phyloP scores from a whole-genome alignment of 257 asterid species.

The Prunella vulgaris region DNA sequence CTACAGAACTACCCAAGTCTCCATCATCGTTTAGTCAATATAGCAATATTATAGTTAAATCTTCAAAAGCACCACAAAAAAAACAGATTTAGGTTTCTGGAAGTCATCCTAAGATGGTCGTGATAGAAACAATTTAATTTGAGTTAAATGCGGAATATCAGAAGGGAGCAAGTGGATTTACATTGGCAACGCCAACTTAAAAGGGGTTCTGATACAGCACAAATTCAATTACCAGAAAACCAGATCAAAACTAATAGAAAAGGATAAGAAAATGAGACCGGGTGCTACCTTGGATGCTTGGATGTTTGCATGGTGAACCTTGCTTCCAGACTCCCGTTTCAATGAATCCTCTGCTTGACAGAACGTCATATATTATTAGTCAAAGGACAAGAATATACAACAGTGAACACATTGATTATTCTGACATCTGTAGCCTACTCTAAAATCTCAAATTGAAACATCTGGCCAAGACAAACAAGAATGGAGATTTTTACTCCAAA shows the following conservation, averaged over 20 bases:
- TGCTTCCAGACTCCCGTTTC: constrained; percentile 84
- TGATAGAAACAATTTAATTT: neutral
- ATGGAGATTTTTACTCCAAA: neutral
- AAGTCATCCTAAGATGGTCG: neutral
- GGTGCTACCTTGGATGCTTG: constrained; percentile 85
- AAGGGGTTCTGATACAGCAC: neutral
- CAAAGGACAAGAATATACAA: constrained; percentile 1
- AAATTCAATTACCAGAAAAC: neutral
- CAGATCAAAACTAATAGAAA: neutral
- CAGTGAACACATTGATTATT: neutral
- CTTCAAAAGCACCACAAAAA: constrained; percentile 5
- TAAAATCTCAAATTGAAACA: neutral
- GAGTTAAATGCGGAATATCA: neutral
- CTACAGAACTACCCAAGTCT: neutral
- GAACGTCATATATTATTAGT: constrained; percentile 12
- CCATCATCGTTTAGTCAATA: constrained; percentile 5
- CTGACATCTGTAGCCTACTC: neutral
- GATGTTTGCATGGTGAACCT: constrained; percentile 85
- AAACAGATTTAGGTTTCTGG: neutral
- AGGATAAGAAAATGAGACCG: neutral
- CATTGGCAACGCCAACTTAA: neutral
- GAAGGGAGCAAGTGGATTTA: neutral
- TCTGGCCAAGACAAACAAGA: neutral
- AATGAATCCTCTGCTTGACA: constrained; percentile 67
- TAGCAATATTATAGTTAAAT: neutral